phyloP scores from a whole-genome alignment of 495 filamentous ascomycete genomes.

The Astrothelium macrocarpum region DNA sequence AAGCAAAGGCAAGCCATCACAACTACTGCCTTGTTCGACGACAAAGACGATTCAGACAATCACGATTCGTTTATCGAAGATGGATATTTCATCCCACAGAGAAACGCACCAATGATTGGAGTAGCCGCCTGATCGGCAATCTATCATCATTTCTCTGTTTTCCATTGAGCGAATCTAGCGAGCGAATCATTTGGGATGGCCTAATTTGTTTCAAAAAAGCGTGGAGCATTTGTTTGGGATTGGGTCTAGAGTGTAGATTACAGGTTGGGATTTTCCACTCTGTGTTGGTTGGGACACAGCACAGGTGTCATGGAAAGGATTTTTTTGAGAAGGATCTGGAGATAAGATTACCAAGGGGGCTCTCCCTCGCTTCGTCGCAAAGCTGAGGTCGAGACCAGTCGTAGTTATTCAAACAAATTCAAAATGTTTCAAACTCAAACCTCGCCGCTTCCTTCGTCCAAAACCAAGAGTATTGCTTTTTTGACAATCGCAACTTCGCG shows the following conservation, averaged over 20 bases:
- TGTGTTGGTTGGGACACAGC: background rate
- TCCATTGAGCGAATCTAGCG: constrained; percentile 2
- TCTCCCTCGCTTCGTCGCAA: background rate
- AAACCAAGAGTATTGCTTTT: too few relatives aligned
- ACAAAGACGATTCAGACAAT: constrained; percentile 15
- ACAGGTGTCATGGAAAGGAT: background rate
- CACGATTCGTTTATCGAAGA: constrained; percentile 19
- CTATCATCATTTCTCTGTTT: background rate
- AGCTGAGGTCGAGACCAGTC: background rate
- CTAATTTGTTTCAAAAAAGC: constrained; percentile 1
- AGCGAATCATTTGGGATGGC: background rate
- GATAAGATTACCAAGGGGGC: background rate
- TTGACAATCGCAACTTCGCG: background rate
- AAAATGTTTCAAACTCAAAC: background rate
- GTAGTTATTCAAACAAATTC: background rate
- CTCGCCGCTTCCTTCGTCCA: background rate
- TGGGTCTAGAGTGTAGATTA: background rate
- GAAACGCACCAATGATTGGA: constrained; percentile 25
- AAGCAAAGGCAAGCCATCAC: constrained; percentile 51
- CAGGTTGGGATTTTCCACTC: background rate
- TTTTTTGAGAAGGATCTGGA: background rate
- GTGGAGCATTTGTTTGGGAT: background rate
- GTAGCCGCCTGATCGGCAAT: background rate
- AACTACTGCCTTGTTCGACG: constrained; percentile 41
- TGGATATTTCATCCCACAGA: constrained; percentile 24